These are phyloP conservation scores for Drechslera avenae DNA, from an alignment of 2,329 filamentous ascomycete genomes.

Conservation along the genomic window DNA sequence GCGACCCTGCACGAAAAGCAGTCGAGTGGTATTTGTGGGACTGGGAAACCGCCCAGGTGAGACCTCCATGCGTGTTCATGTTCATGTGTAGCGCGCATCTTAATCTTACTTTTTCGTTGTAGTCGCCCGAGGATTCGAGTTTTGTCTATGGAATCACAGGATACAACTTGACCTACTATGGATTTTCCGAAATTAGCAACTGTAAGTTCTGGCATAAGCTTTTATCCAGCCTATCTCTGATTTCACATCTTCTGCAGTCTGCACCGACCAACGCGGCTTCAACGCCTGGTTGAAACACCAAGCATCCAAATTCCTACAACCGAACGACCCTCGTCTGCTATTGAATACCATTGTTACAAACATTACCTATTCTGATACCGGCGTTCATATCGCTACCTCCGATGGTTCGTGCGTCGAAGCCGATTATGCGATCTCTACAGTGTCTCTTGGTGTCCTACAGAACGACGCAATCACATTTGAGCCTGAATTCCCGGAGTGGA, in stretches of 20 bases:
- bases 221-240: constrained; percentile 64
- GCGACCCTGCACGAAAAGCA: constrained; percentile 61
- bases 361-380: constrained; percentile 58
- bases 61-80: neutral
- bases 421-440: constrained; percentile 68
- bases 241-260: constrained; percentile 65
- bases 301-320: constrained; percentile 61
- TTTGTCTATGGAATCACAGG: constrained; percentile 61
- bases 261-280: constrained; percentile 66
- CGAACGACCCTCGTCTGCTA: constrained; percentile 62
- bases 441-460: constrained; percentile 71
- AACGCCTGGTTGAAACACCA: constrained; percentile 63
- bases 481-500: constrained; percentile 67
- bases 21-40: constrained; percentile 66
- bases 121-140: constrained; percentile 61
- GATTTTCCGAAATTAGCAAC: constrained; percentile 9
- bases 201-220: neutral
- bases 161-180: constrained; percentile 56
- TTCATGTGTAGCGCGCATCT: fast-evolving
- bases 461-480: constrained; percentile 63
- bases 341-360: constrained; percentile 64
- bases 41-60: constrained; percentile 60
- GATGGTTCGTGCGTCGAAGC: constrained; percentile 64
- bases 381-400: constrained; percentile 59
- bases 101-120: neutral